Evolutionary conservation across 2,329 filamentous ascomycete species (phyloP).

Genomic region (Ceratocystis papillata): DNA sequence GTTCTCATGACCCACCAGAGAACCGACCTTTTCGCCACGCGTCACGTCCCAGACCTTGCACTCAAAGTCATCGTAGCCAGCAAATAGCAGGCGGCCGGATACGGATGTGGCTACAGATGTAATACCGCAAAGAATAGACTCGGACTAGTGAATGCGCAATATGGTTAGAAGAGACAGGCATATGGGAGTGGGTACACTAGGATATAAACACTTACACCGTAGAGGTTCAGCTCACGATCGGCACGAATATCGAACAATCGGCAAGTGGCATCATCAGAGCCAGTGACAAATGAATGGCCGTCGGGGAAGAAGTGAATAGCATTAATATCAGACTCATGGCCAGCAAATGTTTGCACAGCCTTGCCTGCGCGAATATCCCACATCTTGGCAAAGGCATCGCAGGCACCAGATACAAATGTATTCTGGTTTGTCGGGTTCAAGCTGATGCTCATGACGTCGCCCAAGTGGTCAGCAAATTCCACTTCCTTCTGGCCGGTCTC

Average conservation of each 20-base stretch:
- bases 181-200: background rate
- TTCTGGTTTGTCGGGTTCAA: conserved; percentile 99
- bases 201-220: conserved; percentile 41
- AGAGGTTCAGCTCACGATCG: conserved; percentile 65
- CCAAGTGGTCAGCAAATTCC: conserved; percentile 95
- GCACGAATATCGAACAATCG: conserved; percentile 95
- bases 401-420: conserved; percentile 98
- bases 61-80: conserved; percentile 97
- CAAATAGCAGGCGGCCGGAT: conserved; percentile 86
- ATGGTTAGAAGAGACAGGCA: background rate
- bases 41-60: conserved; percentile 99
- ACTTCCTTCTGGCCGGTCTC: conserved; percentile 95
- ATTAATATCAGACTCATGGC: conserved; percentile 98
- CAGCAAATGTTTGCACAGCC: conserved; percentile 96
- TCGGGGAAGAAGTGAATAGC: conserved; percentile 99
- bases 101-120: conserved; percentile 97
- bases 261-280: conserved; percentile 95
- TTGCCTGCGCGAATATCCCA: conserved; percentile 99
- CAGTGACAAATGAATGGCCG: conserved; percentile 94
- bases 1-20: conserved; percentile 94
- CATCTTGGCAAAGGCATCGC: conserved; percentile 94
- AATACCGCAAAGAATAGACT: conserved; percentile 94
- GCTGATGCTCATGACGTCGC: conserved; percentile 99
- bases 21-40: conserved; percentile 92
- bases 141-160: conserved; percentile 51